Percentiles rank a stretch among this genome's conserved stretches.
phyloP scores from a whole-genome alignment of 2,329 filamentous ascomycete species.

The Colletotrichum tropicicola region DNA sequence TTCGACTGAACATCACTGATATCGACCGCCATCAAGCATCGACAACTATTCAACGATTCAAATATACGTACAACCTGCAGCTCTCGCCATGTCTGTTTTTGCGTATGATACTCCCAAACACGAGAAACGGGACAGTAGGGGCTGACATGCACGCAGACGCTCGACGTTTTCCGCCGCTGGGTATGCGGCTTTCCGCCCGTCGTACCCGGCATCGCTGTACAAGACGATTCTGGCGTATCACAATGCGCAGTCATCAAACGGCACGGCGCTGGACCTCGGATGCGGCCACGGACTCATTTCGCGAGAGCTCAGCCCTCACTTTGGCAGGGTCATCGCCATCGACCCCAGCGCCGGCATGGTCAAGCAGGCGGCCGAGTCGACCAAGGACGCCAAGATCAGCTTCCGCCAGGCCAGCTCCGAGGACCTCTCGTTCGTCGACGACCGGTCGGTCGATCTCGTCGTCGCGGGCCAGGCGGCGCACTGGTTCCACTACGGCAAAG shows the following conservation, averaged over 20 bases:
- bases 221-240: constrained; percentile 64
- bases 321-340: constrained; percentile 59
- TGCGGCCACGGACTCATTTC: constrained; percentile 69
- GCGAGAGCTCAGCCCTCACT: constrained; percentile 61
- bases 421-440: constrained; percentile 57
- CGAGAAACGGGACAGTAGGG: background rate
- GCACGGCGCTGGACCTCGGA: constrained; percentile 65
- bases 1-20: background rate
- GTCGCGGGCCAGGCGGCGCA: constrained; percentile 68
- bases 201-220: constrained; percentile 65
- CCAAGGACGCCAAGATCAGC: constrained; percentile 51
- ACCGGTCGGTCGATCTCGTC: constrained; percentile 60
- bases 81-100: constrained; percentile 56
- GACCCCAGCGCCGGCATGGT: constrained; percentile 69
- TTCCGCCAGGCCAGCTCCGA: constrained; percentile 63
- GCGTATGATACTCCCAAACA: constrained; percentile 44
- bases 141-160: constrained; percentile 50
- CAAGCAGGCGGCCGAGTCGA: constrained; percentile 54
- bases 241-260: constrained; percentile 40
- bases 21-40: background rate
- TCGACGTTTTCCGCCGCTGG: constrained; percentile 63
- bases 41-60: too few relatives aligned
- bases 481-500: constrained; percentile 68
- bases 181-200: constrained; percentile 69
- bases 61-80: background rate